Base-by-base conservation (phyloP, 805 yeast species). In the Starmerella davenportii region DNA sequence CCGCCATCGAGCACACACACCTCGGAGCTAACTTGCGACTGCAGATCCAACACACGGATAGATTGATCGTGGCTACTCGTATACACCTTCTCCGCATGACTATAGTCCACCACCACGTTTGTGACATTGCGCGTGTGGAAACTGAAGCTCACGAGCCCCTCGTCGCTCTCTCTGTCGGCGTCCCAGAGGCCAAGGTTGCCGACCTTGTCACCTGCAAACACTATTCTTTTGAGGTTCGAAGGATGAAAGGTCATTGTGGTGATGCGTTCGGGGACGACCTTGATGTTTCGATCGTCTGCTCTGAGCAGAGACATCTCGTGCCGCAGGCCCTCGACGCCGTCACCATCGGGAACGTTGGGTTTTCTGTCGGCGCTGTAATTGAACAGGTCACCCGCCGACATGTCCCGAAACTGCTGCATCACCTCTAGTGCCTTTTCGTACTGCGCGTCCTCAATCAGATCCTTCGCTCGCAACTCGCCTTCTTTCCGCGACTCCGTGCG, bases 111-210 rank as follows among this genome's bases (percentile, higher is more conserved):
- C 13, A 68, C 63, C 24, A 84, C 68, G 36, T 70, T 68, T 4
- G 87, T 69, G 5, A 87, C 69, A 13, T 80, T 68, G 35, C 76
- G 74, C 0, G 85, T 74, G 51, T 90, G 95, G 3, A 82, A 69
- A 46, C 73, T 74, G 46, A 84, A 67, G 17, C 70, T 68, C 0
- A 79, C 60, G 2, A 80, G 69, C 7, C 51, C 57, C n/a, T 48
- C 54, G 20, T 57, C 61, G 2, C 54, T 57, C 9, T 55, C 56
- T 8, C 57, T 60, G 18, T 60, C 67, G 5, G 79, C 76, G 33
- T 85, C 74, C 95, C 95, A 87, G 14, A 90, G 65, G 0, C 95
- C 95, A 32, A 84, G 58, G 44, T 73, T 69, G 4, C 98, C 98
- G n/a, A 61, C 59, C 11, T 81, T 80, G 57, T 90, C 98, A 34